Percentiles rank a stretch among this genome's conserved stretches.
These are phyloP conservation scores for Ceratocystis alfenasii DNA, from an alignment of 2,329 filamentous ascomycete species.

Conservation along the genomic window DNA sequence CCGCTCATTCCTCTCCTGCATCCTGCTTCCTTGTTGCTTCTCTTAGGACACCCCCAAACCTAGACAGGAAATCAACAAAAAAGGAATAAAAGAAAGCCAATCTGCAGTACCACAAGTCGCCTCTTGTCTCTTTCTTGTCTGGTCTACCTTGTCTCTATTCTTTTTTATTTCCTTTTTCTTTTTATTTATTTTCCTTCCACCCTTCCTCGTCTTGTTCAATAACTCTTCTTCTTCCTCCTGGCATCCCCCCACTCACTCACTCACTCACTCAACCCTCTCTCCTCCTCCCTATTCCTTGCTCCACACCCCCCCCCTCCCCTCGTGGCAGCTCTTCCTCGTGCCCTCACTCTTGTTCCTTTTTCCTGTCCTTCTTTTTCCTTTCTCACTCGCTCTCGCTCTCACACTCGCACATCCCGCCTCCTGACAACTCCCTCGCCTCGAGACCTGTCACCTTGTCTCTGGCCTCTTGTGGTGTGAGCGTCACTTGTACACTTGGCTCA, in stretches of 20 bases:
- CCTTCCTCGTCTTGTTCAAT: background rate
- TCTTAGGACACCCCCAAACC: background rate
- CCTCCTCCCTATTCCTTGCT: background rate
- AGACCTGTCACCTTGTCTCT: conserved; percentile 5
- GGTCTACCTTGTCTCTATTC: background rate
- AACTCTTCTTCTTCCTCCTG: background rate
- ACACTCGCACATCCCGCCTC: background rate
- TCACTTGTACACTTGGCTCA: conserved; percentile 5
- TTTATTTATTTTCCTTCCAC: conserved; percentile 13
- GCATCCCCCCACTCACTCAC: background rate
- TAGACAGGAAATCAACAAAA: background rate
- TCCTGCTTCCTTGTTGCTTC: background rate
- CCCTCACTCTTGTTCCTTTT: background rate
- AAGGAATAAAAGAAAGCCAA: conserved; percentile 5
- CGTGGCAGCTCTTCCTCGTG: background rate
- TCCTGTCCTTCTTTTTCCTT: conserved; percentile 5
- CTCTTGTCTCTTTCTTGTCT: background rate
- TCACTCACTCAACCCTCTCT: background rate
- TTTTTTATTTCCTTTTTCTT: conserved; percentile 9
- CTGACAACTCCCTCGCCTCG: background rate
- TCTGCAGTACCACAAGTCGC: conserved; percentile 5
- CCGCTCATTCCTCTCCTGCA: background rate
- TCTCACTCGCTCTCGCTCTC: background rate
- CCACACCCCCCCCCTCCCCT: background rate
- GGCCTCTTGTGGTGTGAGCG: conserved; percentile 1